These are phyloP conservation scores for Lantana camara DNA, from an alignment of 257 asterid species.

Conservation along the genomic window DNA sequence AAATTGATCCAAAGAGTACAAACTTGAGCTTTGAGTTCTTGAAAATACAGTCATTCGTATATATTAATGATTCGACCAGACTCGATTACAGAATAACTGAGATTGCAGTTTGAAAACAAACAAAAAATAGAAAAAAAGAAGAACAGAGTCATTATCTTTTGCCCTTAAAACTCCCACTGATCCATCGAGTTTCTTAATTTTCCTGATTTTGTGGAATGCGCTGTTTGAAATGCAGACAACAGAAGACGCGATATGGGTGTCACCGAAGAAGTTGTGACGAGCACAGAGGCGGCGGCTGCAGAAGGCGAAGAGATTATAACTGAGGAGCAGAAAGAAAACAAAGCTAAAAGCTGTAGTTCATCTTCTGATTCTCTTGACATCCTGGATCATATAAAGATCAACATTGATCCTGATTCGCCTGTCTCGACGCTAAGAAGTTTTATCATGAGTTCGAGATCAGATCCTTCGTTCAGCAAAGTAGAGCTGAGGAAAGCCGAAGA, in stretches of 20 bases:
- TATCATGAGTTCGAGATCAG: constrained; percentile 36
- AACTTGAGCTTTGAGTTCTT: too few relatives aligned
- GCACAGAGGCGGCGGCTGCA: constrained; percentile 21
- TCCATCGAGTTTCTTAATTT: too few relatives aligned
- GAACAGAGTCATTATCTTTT: too few relatives aligned
- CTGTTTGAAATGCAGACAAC: too few relatives aligned
- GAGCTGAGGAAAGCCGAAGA: constrained; percentile 61
- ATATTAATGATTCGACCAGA: too few relatives aligned
- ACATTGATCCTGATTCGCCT: constrained; percentile 60
- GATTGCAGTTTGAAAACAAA: too few relatives aligned
- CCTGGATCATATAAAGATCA: constrained; percentile 57
- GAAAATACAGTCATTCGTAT: too few relatives aligned
- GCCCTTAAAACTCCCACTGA: too few relatives aligned
- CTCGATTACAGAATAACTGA: too few relatives aligned
- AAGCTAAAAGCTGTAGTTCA: constrained; percentile 30
- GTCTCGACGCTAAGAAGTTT: constrained; percentile 54
- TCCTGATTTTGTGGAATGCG: too few relatives aligned
- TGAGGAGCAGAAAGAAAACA: not conserved
- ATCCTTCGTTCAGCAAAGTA: constrained; percentile 43
- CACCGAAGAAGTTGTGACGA: constrained; percentile 43
- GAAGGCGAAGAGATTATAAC: constrained; percentile 21
- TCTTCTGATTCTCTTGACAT: constrained; percentile 44
- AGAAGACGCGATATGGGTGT: constrained; percentile 37
- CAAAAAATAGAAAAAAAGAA: too few relatives aligned
- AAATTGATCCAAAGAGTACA: too few relatives aligned